Conservation (phyloP, 192 early-diverging fungal species). For the Entomortierella beljakovae region DNA sequence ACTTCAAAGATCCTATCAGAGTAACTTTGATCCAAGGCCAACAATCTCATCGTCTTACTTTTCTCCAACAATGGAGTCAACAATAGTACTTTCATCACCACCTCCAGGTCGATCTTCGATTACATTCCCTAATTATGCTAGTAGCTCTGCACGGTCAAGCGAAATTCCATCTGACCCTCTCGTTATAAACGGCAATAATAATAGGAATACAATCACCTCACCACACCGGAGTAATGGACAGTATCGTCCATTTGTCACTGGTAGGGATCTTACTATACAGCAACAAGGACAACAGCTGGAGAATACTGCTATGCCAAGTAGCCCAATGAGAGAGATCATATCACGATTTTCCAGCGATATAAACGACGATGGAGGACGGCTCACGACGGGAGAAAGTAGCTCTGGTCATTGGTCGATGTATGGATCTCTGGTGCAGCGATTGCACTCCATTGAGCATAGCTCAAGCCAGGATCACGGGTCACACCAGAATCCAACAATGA, state of each 20-base stretch:
- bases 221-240: conserved; percentile 13
- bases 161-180: background rate
- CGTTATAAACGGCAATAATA: background rate
- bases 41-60: conserved; percentile 31
- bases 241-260: conserved; percentile 38
- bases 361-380: background rate
- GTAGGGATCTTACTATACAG: conserved; percentile 15
- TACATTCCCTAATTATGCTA: background rate
- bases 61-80: conserved; percentile 24
- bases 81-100: conserved; percentile 38
- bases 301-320: too few relatives aligned
- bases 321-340: too few relatives aligned
- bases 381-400: background rate
- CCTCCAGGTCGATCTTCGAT: conserved; percentile 23
- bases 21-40: conserved; percentile 6
- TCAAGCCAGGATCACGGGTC: conserved; percentile 3
- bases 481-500: too few relatives aligned
- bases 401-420: conserved; percentile 27
- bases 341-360: background rate
- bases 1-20: background rate
- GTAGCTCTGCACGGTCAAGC: background rate
- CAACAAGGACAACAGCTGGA: conserved; percentile 2
- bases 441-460: conserved; percentile 15
- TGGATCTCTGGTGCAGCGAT: conserved; percentile 11
- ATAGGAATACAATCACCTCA: background rate